Evolutionary conservation across 164 flowering plant genomes (phyloP).

Genomic region (Nymphaea colorata): DNA sequence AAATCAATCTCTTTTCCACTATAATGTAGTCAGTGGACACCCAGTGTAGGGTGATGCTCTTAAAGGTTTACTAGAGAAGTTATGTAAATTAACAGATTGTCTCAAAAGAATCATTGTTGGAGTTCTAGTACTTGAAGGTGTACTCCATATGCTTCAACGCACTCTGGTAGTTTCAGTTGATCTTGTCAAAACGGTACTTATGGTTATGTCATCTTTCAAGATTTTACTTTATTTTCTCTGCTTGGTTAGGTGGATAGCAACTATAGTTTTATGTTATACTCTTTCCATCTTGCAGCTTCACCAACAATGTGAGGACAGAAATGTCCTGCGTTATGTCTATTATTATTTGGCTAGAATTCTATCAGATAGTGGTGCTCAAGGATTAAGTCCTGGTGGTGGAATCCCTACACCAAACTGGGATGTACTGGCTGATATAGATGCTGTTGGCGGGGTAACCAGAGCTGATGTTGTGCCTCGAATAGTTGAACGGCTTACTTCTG

Average conservation of each 20-base stretch:
- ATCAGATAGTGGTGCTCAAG: conserved; percentile 82
- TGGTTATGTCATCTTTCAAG: not conserved
- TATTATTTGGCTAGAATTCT: conserved; percentile 92
- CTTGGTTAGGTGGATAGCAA: not conserved
- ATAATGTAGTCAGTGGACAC: too few relatives aligned
- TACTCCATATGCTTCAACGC: too few relatives aligned
- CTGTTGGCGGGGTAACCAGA: conserved; percentile 95
- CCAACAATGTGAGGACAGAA: conserved; percentile 95
- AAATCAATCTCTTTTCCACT: too few relatives aligned
- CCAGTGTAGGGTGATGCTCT: too few relatives aligned
- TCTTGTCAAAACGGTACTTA: too few relatives aligned
- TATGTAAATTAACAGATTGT: too few relatives aligned
- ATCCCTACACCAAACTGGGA: conserved; percentile 99
- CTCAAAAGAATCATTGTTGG: too few relatives aligned
- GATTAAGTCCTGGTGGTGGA: conserved; percentile 84
- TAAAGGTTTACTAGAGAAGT: too few relatives aligned
- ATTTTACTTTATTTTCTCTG: too few relatives aligned
- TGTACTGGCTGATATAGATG: conserved; percentile 96
- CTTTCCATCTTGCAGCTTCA: conserved; percentile 45
- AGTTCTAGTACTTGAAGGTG: too few relatives aligned
- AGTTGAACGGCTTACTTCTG: conserved; percentile 62
- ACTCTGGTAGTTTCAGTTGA: too few relatives aligned
- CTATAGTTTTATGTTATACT: not conserved
- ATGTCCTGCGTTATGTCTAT: conserved; percentile 80
- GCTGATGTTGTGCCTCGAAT: conserved; percentile 99